Evolutionary conservation across 202 grass and related monocot genomes (phyloP), one percentile per base, ranked within the genome.

Genomic region (Elaeis oleifera): DNA sequence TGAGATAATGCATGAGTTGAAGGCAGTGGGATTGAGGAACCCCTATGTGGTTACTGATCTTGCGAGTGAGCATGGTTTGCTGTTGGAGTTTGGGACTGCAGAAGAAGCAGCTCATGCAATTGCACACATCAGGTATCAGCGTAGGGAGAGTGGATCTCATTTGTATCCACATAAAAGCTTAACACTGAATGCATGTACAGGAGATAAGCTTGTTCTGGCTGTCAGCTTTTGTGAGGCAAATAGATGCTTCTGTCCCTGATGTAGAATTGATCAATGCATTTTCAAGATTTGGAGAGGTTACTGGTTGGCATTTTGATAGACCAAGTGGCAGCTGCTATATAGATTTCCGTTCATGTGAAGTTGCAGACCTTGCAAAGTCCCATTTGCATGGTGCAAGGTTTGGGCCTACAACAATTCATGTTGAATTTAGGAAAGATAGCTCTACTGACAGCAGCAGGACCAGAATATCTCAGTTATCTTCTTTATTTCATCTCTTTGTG

Each of bases 41-140:
- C 83, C 86, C 0, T 72, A 65, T 75, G 69, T 60, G 18, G 31
- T 81, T 61, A 78, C 76, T 20, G 83, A 89, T 65, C 72, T 95
- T 70, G 63, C 61, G 21, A 70, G 58, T 49, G 83, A 84, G 76
- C 89, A 87, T 79, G 90, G 83, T 59, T 80, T 87, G 64, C 72
- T 95, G 76, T 71, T 95, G 71, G 86, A 95, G 78, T 95, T 95
- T 13, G 71, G 74, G 53, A 77, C 75, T 3, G 78, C 90, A 74
- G 77, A 77, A 74, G 90, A 95, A 76, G 90, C 85, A 62, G 83
- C 85, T 80, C 64, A 67, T 75, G 85, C 90, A 26, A 95, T 85
- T 69, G 72, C 66, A 7, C 78, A 78, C 51, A 87, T 95, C 63
- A 90, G 85, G 61, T 61, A 25, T 71, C 84, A 72, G 15, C 54